A percentile compares a stretch with the other conserved stretches of the same genome.
Evolutionary conservation across 345 rosid species (phyloP).

Genomic region (Geranium brycei): DNA sequence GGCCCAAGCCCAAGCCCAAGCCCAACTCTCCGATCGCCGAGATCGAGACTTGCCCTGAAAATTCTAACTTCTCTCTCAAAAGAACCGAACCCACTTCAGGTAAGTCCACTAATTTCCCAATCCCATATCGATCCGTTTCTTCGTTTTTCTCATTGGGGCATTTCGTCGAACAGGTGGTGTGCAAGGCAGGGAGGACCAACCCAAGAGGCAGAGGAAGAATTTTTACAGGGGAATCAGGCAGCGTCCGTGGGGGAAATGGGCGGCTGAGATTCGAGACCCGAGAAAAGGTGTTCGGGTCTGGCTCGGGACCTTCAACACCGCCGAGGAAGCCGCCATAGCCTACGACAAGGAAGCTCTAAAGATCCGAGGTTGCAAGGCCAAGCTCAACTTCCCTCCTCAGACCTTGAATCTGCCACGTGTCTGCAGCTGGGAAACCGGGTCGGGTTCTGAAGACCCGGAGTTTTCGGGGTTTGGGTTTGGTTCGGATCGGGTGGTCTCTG

Average conservation of each 20-base stretch:
- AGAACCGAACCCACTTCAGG: conserved; percentile 30
- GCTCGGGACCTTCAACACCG: too few relatives aligned
- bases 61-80: neutral
- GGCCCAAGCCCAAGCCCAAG: too few relatives aligned
- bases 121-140: neutral
- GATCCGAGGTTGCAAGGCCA: conserved; percentile 78
- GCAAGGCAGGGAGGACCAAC: conserved; percentile 23
- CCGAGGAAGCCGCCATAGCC: conserved; percentile 84
- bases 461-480: too few relatives aligned
- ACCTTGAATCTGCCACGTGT: too few relatives aligned
- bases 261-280: conserved; percentile 93
- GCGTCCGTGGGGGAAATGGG: conserved; percentile 96
- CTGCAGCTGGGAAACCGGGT: too few relatives aligned
- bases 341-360: conserved; percentile 72
- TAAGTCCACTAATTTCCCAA: conserved; percentile 6
- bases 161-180: conserved; percentile 29
- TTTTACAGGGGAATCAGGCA: conserved; percentile 79
- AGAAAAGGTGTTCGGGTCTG: conserved; percentile 85
- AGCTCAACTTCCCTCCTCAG: conserved; percentile 85
- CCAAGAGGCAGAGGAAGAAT: conserved; percentile 54
- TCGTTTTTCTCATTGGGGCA: conserved; percentile 6
- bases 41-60: too few relatives aligned
- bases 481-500: too few relatives aligned
- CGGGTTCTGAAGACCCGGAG: too few relatives aligned
- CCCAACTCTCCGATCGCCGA: too few relatives aligned